Conservation (phyloP, 345 rosid genomes). For the Rubroshorea leprosula region DNA sequence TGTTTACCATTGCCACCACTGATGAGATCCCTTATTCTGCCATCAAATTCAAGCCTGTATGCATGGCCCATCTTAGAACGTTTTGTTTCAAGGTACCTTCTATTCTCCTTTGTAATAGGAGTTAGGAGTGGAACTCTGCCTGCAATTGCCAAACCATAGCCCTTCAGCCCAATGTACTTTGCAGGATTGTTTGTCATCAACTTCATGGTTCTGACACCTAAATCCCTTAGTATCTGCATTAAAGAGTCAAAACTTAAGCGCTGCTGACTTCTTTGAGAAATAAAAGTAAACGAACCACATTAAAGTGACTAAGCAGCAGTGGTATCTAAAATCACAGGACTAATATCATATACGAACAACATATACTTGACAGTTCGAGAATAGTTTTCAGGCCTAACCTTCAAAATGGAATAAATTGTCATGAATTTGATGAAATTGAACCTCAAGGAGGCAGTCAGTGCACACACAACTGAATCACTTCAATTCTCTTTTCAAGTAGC, state of each 20-base stretch:
- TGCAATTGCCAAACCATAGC: constrained; percentile 61
- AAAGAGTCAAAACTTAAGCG: background rate
- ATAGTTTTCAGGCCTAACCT: background rate
- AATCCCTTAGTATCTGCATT: constrained; percentile 59
- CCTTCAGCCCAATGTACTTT: constrained; percentile 70
- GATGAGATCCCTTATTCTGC: constrained; percentile 23
- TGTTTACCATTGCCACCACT: background rate
- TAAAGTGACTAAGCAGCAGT: no score
- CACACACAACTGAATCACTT: no score
- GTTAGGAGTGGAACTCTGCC: constrained; percentile 70
- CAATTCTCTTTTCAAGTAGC: no score
- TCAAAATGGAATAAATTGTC: no score
- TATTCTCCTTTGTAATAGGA: constrained; percentile 63
- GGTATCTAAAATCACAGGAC: no score
- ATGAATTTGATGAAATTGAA: no score
- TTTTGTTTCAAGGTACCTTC: constrained; percentile 71
- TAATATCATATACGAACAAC: no score
- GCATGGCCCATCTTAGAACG: constrained; percentile 73
- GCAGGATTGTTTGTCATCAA: constrained; percentile 91
- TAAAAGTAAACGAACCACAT: background rate
- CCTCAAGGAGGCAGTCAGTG: no score
- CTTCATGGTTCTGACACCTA: constrained; percentile 83
- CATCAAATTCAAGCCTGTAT: constrained; percentile 41
- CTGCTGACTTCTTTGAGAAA: background rate
- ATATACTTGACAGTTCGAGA: no score